A percentile compares a stretch with the other conserved stretches of the same genome.
Conservation (phyloP, 768 basidiomycete genomes). For the Pilatotrama ljubarskyi region DNA sequence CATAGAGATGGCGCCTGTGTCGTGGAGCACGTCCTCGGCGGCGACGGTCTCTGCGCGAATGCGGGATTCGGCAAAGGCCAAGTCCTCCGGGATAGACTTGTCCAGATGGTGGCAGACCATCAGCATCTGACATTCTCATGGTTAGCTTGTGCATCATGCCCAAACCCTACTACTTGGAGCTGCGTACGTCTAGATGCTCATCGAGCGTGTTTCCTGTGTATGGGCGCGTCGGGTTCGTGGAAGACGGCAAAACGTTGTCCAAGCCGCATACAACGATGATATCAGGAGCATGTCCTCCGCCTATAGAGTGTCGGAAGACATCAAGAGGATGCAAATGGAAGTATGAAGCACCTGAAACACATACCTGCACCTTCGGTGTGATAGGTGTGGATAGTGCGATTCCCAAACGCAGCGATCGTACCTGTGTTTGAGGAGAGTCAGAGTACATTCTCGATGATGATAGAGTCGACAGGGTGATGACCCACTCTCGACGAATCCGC, state of each 20-base stretch:
- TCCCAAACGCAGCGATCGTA: conserved; percentile 88
- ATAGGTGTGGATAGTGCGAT: conserved; percentile 94
- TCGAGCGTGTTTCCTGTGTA: conserved; percentile 90
- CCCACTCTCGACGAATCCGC: conserved; percentile 92
- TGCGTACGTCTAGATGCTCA: conserved; percentile 90
- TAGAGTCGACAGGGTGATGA: not conserved
- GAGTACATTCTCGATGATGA: not conserved
- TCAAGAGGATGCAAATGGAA: not conserved
- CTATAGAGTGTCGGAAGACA: conserved; percentile 1
- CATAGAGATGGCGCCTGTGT: conserved; percentile 93
- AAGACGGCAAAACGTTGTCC: conserved; percentile 89
- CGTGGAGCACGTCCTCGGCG: conserved; percentile 94
- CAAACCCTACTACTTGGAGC: not conserved
- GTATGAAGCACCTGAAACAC: conserved; percentile 1
- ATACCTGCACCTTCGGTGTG: conserved; percentile 93
- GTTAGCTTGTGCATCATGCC: not conserved
- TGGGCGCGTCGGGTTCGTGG: conserved; percentile 96
- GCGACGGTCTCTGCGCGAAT: conserved; percentile 97
- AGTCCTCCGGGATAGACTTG: conserved; percentile 86
- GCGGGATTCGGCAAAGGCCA: conserved; percentile 94
- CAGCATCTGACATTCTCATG: conserved; percentile 68
- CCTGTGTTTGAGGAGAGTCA: conserved; percentile 42
- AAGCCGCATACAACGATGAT: conserved; percentile 96
- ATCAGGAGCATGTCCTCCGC: conserved; percentile 96
- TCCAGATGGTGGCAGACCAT: conserved; percentile 99